Base-by-base conservation (phyloP, 192 early-diverging fungal species). In the Coemansia sp. region DNA sequence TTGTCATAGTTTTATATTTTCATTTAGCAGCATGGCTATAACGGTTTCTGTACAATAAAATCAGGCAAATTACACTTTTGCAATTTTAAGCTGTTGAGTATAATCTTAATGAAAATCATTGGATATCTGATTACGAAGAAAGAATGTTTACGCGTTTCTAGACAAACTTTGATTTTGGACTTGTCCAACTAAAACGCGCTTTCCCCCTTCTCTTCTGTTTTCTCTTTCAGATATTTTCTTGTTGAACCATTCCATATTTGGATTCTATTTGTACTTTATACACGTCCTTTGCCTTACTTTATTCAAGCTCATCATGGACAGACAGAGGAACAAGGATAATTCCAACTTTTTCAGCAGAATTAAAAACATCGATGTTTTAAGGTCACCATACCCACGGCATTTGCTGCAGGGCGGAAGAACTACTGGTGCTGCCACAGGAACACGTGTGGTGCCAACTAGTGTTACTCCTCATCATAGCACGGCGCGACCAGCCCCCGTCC, bases 331-430 rank as follows among this genome's bases (percentile, higher is more conserved):
- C 22, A 54, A 60, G 22, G 64, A 64, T 42, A 29, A 50, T 11
- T 54, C 60, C 5, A 71, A 67, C 38, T 78, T 78, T 36, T 71
- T 78, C 29, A 68, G 57, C 42, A 57, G 75, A 61, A 71, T 78
- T 25, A 78, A 58, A 34, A 61, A 78, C 42, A 37, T 62, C 40
- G 69, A 68, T 40, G 69, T 64, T 40, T 47, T 78, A 40, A 67
- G 53, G 61, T 72, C 75, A 48, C 75, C 75, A 2, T 72, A 64
- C 23, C 75, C 75, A 6, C 53, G 69, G 33, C 75, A 78, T 38
- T 42, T 78, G 47, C 55, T 41, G 3, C 62, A 48, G 22, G 36
- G 55, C 10, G 58, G 30, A 14, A 67, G 64, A 13, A 41, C 6
- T 48, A 20, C 73, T 7, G 37, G 17, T 28, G 47, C 56, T 20